Evolutionary conservation across 1,284 basidiomycete genomes (phyloP).

Genomic region (Taiwanofungus camphoratus): DNA sequence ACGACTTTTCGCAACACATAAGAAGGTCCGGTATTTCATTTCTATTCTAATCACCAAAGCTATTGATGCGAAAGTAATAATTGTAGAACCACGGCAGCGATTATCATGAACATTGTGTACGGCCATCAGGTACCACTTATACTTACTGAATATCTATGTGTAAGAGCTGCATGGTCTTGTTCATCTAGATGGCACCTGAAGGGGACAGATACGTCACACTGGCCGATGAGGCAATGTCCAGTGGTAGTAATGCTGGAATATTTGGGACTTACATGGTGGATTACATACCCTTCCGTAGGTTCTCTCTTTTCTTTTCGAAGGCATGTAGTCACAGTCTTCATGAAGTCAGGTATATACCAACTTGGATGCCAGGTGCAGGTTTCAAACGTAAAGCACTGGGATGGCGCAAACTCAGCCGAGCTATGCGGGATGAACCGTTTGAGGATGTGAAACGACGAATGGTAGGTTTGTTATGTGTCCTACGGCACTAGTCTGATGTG

Average conservation of each 20-base stretch:
- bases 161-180: too few species aligned
- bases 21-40: slow-evolving; percentile 12
- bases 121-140: slow-evolving; percentile 18
- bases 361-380: slow-evolving; percentile 21
- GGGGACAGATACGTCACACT: slow-evolving; percentile 39
- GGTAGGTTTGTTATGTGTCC: slow-evolving; percentile 14
- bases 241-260: slow-evolving; percentile 18
- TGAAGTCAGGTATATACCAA: slow-evolving; percentile 21
- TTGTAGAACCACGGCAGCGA: slow-evolving; percentile 17
- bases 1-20: slow-evolving; percentile 15
- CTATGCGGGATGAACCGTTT: slow-evolving; percentile 21
- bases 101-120: slow-evolving; percentile 23
- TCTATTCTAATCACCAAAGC: neutral
- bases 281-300: slow-evolving; percentile 21
- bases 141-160: neutral
- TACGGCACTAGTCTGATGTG: too few species aligned
- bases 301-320: neutral
- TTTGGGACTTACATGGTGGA: slow-evolving; percentile 28
- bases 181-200: slow-evolving; percentile 24
- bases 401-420: slow-evolving; percentile 12
- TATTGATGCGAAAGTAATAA: neutral
- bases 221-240: slow-evolving; percentile 30
- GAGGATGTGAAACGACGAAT: slow-evolving; percentile 20
- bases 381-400: slow-evolving; percentile 21
- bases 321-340: neutral